These are phyloP conservation scores for Mucor sp. DNA, from an alignment of 371 early-diverging fungal genomes.

Conservation along the genomic window DNA sequence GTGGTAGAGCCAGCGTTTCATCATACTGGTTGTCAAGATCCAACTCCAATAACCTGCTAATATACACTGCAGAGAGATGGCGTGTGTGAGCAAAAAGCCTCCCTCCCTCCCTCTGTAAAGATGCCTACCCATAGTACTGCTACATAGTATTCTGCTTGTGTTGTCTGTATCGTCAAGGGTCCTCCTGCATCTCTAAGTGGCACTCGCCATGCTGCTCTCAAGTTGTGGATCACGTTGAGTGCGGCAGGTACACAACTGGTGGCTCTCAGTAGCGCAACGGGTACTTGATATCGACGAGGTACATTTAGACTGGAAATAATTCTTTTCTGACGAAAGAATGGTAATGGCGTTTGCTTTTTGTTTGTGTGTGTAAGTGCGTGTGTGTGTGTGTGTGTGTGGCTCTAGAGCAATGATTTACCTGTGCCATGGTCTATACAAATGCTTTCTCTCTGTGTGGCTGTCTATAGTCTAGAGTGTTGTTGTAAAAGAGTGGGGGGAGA, in stretches of 20 bases:
- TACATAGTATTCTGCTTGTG: constrained; percentile 56
- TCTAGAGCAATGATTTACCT: no score
- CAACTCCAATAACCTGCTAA: constrained; percentile 41
- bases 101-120: not conserved
- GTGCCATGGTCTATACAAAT: no score
- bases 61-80: constrained; percentile 6
- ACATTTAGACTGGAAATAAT: constrained; percentile 22
- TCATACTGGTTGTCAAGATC: constrained; percentile 58
- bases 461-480: no score
- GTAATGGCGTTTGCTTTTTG: constrained; percentile 24
- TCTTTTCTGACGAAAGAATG: constrained; percentile 27
- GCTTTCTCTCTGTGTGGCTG: no score
- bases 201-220: constrained; percentile 39
- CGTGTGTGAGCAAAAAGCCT: not conserved
- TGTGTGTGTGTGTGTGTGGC: no score
- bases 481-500: no score
- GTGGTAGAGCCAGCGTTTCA: constrained; percentile 63
- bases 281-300: constrained; percentile 27
- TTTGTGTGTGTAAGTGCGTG: not conserved
- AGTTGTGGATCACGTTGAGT: constrained; percentile 47
- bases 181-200: constrained; percentile 54
- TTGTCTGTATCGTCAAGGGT: constrained; percentile 47
- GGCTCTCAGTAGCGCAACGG: constrained; percentile 17
- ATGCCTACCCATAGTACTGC: constrained; percentile 60
- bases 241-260: constrained; percentile 50